Percentiles rank a stretch among this genome's conserved stretches.
phyloP scores from a whole-genome alignment of 352 stramenopile species.

The Globisporangium iwayamae region DNA sequence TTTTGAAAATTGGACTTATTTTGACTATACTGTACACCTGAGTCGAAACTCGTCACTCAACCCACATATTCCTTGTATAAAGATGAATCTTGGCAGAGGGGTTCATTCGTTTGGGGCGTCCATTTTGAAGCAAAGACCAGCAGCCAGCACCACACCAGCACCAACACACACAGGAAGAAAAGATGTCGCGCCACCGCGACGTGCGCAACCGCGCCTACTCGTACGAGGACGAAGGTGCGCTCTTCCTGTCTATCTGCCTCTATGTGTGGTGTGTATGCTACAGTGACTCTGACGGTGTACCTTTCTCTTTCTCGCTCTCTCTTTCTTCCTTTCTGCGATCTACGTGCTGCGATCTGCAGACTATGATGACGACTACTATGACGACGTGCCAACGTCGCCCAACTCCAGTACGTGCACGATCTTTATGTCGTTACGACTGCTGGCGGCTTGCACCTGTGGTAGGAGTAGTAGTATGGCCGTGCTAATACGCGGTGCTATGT shows the following conservation, averaged over 20 bases:
- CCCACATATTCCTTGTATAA: not conserved
- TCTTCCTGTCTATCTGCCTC: not conserved
- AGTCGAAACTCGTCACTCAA: too few species aligned
- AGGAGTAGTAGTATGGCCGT: not conserved
- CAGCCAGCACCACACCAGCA: not conserved
- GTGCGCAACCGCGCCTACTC: constrained; percentile 87
- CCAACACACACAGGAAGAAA: not conserved
- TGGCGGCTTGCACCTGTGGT: not conserved
- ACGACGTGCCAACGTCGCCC: constrained; percentile 56
- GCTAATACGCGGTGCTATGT: not conserved
- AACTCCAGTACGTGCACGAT: constrained; percentile 43
- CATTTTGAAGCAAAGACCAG: constrained; percentile 9
- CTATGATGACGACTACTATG: constrained; percentile 74
- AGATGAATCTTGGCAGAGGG: not conserved
- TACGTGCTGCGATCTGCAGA: constrained; percentile 24
- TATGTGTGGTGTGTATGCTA: not conserved
- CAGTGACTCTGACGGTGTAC: not conserved
- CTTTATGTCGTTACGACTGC: not conserved
- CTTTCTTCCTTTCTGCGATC: not conserved
- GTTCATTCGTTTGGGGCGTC: constrained; percentile 4
- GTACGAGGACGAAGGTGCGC: constrained; percentile 80
- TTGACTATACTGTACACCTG: too few species aligned
- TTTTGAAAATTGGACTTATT: too few species aligned
- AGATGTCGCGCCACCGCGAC: constrained; percentile 84
- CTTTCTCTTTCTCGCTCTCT: not conserved